Evolutionary conservation across 2,329 filamentous ascomycete genomes (phyloP).

Genomic region (Pyrenophora graminea): DNA sequence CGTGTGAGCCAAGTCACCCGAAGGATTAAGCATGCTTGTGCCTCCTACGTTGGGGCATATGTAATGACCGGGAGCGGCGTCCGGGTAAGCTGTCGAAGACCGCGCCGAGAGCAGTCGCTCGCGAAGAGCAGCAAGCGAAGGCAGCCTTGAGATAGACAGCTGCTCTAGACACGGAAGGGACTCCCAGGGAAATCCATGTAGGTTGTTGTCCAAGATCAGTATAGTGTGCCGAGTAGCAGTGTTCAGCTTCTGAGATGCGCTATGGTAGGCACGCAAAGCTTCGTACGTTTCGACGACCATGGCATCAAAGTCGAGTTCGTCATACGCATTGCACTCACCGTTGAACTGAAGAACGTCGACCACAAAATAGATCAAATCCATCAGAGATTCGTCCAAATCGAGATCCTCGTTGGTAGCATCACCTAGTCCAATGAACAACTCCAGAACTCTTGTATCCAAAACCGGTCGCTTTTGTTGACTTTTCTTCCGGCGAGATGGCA

Average conservation of each 20-base stretch:
- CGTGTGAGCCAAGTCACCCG: constrained; percentile 79
- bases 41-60: constrained; percentile 59
- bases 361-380: constrained; percentile 92
- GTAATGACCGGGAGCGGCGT: constrained; percentile 46
- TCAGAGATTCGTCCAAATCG: constrained; percentile 87
- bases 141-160: constrained; percentile 81
- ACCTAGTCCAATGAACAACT: constrained; percentile 86
- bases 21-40: constrained; percentile 88
- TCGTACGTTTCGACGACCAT: constrained; percentile 90
- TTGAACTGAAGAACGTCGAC: constrained; percentile 96
- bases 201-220: constrained; percentile 84
- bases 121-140: constrained; percentile 80
- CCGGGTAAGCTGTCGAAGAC: constrained; percentile 8
- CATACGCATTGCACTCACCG: constrained; percentile 93
- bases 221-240: constrained; percentile 69
- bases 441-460: constrained; percentile 71
- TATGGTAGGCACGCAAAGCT: constrained; percentile 78
- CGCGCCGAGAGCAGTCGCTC: constrained; percentile 69
- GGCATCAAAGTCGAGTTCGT: constrained; percentile 92
- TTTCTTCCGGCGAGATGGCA: constrained; percentile 78
- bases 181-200: constrained; percentile 95
- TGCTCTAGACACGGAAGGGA: constrained; percentile 83
- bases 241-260: constrained; percentile 48
- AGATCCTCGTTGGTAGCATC: constrained; percentile 67
- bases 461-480: constrained; percentile 54